These are phyloP conservation scores for Achlya hypogyna DNA, from an alignment of 352 stramenopile genomes.

Conservation along the genomic window DNA sequence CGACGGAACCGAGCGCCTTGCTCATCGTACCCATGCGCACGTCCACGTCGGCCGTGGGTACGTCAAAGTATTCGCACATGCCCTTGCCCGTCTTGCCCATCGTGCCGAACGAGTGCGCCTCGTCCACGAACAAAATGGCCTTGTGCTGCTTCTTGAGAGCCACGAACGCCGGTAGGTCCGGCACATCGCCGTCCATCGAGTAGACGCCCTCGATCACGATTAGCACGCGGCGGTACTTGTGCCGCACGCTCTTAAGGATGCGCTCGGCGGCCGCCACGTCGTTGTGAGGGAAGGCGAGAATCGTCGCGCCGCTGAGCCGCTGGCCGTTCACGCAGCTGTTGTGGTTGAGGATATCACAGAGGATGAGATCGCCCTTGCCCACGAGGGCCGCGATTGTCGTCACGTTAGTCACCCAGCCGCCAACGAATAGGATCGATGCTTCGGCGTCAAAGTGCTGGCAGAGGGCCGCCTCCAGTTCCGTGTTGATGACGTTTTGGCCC, in stretches of 20 bases:
- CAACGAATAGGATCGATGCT: constrained; percentile 51
- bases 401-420: constrained; percentile 70
- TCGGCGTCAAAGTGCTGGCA: constrained; percentile 55
- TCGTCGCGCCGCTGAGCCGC: constrained; percentile 62
- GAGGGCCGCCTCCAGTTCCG: constrained; percentile 54
- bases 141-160: constrained; percentile 65
- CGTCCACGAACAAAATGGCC: constrained; percentile 45
- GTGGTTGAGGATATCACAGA: constrained; percentile 73
- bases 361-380: constrained; percentile 59
- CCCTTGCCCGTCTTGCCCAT: constrained; percentile 46
- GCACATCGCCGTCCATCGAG: constrained; percentile 64
- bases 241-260: constrained; percentile 56
- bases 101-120: constrained; percentile 59
- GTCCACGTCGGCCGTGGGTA: constrained; percentile 40
- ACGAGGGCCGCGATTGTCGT: constrained; percentile 67
- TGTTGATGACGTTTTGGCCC: constrained; percentile 58
- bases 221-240: constrained; percentile 64
- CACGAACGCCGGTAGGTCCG: constrained; percentile 41
- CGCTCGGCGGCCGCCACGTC: constrained; percentile 59
- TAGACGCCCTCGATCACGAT: constrained; percentile 61
- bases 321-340: constrained; percentile 71
- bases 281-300: constrained; percentile 73
- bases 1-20: constrained; percentile 57
- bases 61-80: constrained; percentile 43
- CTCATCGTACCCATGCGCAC: constrained; percentile 67